Percentiles rank a stretch among this genome's conserved stretches.
Conservation (phyloP, 805 yeast species). For the Limtongia smithiae region DNA sequence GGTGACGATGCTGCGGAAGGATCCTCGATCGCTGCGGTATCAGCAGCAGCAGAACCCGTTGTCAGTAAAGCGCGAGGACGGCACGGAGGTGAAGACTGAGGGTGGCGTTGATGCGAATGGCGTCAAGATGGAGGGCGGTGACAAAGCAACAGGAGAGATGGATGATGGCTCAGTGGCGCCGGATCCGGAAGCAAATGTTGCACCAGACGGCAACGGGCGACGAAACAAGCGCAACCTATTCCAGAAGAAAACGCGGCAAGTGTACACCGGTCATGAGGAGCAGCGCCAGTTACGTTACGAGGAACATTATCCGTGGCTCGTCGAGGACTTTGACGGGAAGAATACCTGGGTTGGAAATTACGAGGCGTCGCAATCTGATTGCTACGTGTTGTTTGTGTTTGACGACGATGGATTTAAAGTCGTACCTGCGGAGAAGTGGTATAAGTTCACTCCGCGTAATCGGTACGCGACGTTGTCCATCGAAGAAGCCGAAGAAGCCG, state of each 20-base stretch:
- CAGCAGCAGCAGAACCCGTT: slow-evolving; percentile 49
- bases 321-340: slow-evolving; percentile 92
- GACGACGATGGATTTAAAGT: slow-evolving; percentile 86
- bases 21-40: slow-evolving; percentile 85
- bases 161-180: slow-evolving; percentile 28
- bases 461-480: slow-evolving; percentile 88
- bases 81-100: slow-evolving; percentile 19
- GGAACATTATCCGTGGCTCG: slow-evolving; percentile 96
- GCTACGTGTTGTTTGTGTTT: slow-evolving; percentile 79
- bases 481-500: slow-evolving; percentile 85
- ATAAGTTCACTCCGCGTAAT: slow-evolving; percentile 88
- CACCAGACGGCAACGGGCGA: slow-evolving; percentile 18
- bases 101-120: slow-evolving; percentile 7
- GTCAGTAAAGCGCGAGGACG: slow-evolving; percentile 25
- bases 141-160: slow-evolving; percentile 36
- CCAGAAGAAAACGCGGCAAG: slow-evolving; percentile 80
- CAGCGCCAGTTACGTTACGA: slow-evolving; percentile 85
- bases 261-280: slow-evolving; percentile 73
- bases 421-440: slow-evolving; percentile 93
- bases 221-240: slow-evolving; percentile 43
- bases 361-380: slow-evolving; percentile 85
- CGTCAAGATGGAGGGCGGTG: slow-evolving; percentile 16
- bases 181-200: slow-evolving; percentile 12
- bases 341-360: slow-evolving; percentile 95
- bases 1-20: slow-evolving; percentile 84